Evolutionary conservation across 225 moss, liverwort and hornwort species (phyloP).

Genomic region (Bryoerythrophyllum caledonicum): DNA sequence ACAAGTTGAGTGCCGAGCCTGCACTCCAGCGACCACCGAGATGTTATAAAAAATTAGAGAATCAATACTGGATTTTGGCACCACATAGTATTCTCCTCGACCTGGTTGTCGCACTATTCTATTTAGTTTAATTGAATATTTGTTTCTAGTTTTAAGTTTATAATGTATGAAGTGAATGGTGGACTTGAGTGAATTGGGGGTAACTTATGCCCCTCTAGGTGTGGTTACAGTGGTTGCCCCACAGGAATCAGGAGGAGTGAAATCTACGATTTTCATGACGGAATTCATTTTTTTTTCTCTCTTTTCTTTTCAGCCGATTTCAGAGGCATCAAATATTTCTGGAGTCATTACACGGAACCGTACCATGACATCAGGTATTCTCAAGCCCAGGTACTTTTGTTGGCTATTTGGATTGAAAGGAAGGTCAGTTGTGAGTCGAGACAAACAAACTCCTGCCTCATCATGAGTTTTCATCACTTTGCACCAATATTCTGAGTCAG

Average conservation of each 20-base stretch:
- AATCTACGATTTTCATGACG: neutral
- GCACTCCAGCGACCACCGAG: neutral
- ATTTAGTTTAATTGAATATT: too few relatives aligned
- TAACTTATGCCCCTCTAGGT: too few relatives aligned
- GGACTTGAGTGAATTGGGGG: neutral
- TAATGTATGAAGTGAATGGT: too few relatives aligned
- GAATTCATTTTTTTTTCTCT: too few relatives aligned
- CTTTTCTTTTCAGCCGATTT: too few relatives aligned
- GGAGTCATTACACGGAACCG: neutral
- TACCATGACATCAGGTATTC: neutral
- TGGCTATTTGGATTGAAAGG: neutral
- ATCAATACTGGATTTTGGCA: neutral
- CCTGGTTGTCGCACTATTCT: too few relatives aligned
- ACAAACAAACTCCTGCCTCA: neutral
- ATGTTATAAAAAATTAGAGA: neutral
- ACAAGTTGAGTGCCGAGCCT: neutral
- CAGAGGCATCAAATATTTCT: neutral
- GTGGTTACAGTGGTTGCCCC: too few relatives aligned
- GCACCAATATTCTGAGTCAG: too few relatives aligned
- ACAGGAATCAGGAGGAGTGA: neutral
- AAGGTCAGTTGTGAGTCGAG: neutral
- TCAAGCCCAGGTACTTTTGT: neutral
- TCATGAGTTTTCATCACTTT: neutral
- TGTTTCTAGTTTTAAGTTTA: too few relatives aligned
- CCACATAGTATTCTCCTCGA: too few relatives aligned